phyloP scores from a whole-genome alignment of 2,329 filamentous ascomycete genomes.

The Ramularia collo-cygni region DNA sequence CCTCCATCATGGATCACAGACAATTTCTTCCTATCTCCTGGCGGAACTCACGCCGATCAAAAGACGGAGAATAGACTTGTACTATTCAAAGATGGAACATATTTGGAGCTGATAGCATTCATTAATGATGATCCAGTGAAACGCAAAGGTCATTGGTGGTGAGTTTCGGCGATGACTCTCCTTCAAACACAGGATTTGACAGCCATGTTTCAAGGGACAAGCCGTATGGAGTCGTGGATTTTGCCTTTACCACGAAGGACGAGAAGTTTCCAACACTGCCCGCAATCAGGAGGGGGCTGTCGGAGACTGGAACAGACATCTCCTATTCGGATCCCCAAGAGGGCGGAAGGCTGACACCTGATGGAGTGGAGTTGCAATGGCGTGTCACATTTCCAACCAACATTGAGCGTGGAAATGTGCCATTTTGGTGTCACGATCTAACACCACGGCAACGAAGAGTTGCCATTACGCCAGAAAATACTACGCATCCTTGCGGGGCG shows the following conservation, averaged over 20 bases:
- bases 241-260: slow-evolving; percentile 46
- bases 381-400: slow-evolving; percentile 46
- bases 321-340: slow-evolving; percentile 44
- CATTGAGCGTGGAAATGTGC: slow-evolving; percentile 45
- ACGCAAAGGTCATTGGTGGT: slow-evolving; percentile 51
- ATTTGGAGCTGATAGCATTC: slow-evolving; percentile 62
- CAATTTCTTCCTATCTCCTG: slow-evolving; percentile 52
- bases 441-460: slow-evolving; percentile 52
- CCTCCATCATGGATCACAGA: slow-evolving; percentile 47
- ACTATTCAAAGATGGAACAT: slow-evolving; percentile 56
- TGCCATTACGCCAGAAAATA: slow-evolving; percentile 36
- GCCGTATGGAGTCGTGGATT: slow-evolving; percentile 51
- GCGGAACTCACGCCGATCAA: slow-evolving; percentile 56
- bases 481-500: slow-evolving; percentile 46
- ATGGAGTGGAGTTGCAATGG: slow-evolving; percentile 55
- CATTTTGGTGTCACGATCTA: slow-evolving; percentile 61
- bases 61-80: slow-evolving; percentile 57
- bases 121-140: slow-evolving; percentile 39
- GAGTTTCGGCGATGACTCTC: neutral
- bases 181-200: neutral
- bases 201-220: slow-evolving; percentile 29
- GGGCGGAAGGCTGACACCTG: slow-evolving; percentile 50
- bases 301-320: slow-evolving; percentile 26
- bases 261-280: slow-evolving; percentile 15
- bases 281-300: slow-evolving; percentile 17